Base-by-base conservation (phyloP, 2,329 filamentous ascomycete genomes). In the Xylariaceae sp. region DNA sequence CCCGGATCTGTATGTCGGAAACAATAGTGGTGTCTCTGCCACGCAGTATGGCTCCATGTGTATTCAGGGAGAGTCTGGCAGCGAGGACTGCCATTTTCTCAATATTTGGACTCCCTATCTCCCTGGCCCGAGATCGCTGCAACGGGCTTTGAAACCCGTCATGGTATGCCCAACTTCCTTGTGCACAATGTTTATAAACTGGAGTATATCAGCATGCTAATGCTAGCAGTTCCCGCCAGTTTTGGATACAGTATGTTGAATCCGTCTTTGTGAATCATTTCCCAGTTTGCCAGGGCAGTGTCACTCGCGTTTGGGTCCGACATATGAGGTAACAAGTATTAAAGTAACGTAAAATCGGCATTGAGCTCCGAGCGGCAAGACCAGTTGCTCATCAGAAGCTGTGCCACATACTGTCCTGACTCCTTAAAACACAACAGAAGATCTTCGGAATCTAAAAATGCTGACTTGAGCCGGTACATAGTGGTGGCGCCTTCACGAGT, bases 401-500 rank as follows among this genome's bases (percentile, higher is more conserved):
- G 8, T 32, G 42, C 15, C 13, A 13, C 6, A 45, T 32, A 15
- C 13, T 18, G 3, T 34, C 18, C 5, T 6, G 2, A 13, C 13
- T 2, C 19, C 29, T 22, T 16, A 34, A 36, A 29, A 2, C 13
- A 22, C 13, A 30, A 13, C 13, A 9, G 30, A 18, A 42, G 13
- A n/a, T 13, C n/a, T 47, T 18, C 7, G 15, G 19, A 34, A 5
- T 19, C 13, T 26, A 34, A 30, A 30, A 29, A n/a, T 30, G 34
- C 44, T 57, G 39, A 57, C 36, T 15, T 2, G 19, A 10, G 7
- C 8, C 19, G 8, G 1, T n/a, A 29, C 2, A 18, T 37, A 60
- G 63, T 59, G 81, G 81, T 3, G 81, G 81, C 21, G 81, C 77
- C 5, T 83, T 83, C 56, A 77, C 74, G 0, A 70, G 73, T 7